phyloP scores from a whole-genome alignment of 768 basidiomycete species.

The Trametes cubensis region DNA sequence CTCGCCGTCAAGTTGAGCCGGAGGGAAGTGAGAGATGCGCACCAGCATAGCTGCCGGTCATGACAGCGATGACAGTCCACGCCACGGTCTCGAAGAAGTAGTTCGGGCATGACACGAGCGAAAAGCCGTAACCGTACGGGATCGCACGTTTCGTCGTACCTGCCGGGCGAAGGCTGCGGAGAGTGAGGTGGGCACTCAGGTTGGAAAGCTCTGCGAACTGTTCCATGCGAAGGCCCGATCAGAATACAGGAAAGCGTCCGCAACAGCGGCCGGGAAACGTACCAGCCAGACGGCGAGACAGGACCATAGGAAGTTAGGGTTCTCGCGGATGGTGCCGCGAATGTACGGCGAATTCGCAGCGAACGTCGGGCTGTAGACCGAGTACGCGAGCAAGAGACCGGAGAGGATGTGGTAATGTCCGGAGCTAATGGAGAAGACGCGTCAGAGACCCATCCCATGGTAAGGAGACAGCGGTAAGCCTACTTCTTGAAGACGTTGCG shows the following conservation, averaged over 20 bases:
- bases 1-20: conserved; percentile 3
- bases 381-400: conserved; percentile 76
- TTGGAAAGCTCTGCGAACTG: conserved; percentile 89
- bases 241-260: background rate
- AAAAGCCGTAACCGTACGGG: conserved; percentile 92
- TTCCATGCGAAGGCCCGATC: background rate
- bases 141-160: conserved; percentile 81
- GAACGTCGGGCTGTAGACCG: conserved; percentile 82
- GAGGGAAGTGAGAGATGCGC: conserved; percentile 34
- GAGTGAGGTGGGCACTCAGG: conserved; percentile 75
- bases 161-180: conserved; percentile 81
- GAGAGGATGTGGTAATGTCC: conserved; percentile 85
- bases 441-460: conserved; percentile 9
- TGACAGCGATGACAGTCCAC: conserved; percentile 69
- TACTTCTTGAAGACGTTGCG: conserved; percentile 90
- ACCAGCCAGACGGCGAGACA: conserved; percentile 77
- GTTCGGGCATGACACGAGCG: conserved; percentile 86
- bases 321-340: conserved; percentile 60
- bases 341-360: conserved; percentile 65
- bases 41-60: conserved; percentile 83
- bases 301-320: conserved; percentile 67
- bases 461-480: conserved; percentile 22
- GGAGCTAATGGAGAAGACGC: conserved; percentile 54
- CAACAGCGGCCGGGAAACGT: conserved; percentile 36
- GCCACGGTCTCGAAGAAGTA: conserved; percentile 89